Base-by-base conservation (phyloP, 2,329 filamentous ascomycete species). In the Ilyonectria sp. region DNA sequence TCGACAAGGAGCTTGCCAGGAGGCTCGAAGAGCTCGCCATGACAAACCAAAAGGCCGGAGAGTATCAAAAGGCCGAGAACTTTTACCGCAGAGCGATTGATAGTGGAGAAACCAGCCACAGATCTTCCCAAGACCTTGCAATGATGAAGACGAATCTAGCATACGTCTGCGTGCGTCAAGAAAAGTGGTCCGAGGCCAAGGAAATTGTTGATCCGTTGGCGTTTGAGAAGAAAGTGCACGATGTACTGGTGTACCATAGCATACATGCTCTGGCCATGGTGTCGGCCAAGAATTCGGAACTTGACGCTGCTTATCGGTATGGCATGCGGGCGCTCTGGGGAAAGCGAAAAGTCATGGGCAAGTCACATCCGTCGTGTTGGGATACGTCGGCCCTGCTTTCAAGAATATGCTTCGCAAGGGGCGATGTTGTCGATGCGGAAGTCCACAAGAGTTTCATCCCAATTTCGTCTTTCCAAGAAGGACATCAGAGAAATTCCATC, bases 11-110 rank as follows among this genome's bases (percentile, higher is more conserved):
- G 17, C 21, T 57, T 13, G 40, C 54, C 13, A 26, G 11, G 35
- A 43, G 58, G 15, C 44, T 60, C 6, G 58, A 44, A 33, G 35
- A 60, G 23, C 33, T 60, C 6, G 58, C 58, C 5, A 13, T 52
- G 7, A 6, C 21, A 13, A 60, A 29, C 47, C 31, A 60, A 21
- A 19, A 5, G 21, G 21, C 9, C n/a, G 58, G 58, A 8, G 47
- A 60, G 13, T 19, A 60, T 26, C 33, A 43, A 46, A 60, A 9
- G 19, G 58, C 47, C 10, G 46, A 60, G 40, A 35, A 43, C 6
- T 50, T 56, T 44, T 63, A 62, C 40, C 29, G 40, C 11, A n/a
- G 58, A 15, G 58, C 58, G 10, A 60, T 60, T 46, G 58, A 60
- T 13, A 46, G 35, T 15, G 47, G 46, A 19, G 9, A 52, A 43